Conservation (phyloP, 2,329 filamentous ascomycete genomes). For the Boeremia lycopersici region DNA sequence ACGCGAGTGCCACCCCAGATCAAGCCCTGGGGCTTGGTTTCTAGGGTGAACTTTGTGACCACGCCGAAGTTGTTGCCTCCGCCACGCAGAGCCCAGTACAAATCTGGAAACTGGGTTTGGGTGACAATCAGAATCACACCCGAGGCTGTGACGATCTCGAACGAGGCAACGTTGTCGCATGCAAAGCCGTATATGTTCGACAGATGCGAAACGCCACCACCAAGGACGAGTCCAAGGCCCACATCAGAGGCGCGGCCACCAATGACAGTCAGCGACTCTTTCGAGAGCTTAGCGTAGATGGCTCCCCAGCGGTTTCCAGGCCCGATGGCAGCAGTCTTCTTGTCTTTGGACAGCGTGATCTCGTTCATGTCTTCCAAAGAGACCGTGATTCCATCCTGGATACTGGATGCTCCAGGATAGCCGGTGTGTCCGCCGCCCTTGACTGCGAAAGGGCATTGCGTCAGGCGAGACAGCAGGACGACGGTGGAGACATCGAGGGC, state of each 20-base stretch:
- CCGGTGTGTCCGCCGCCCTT: constrained; percentile 42
- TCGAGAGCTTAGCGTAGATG: constrained; percentile 31
- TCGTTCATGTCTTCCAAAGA: constrained; percentile 45
- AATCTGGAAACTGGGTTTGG: constrained; percentile 9
- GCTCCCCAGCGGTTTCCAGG: constrained; percentile 44
- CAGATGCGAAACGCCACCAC: constrained; percentile 18
- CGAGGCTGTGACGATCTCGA: constrained; percentile 7
- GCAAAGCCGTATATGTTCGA: constrained; percentile 12
- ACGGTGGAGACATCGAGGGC: constrained; percentile 15
- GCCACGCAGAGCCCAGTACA: constrained; percentile 42
- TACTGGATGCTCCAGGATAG: constrained; percentile 48
- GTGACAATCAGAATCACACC: constrained; percentile 27
- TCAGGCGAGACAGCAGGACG: constrained; percentile 14
- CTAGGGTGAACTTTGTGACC: constrained; percentile 26
- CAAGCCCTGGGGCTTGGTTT: constrained; percentile 18
- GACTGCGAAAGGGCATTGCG: neutral
- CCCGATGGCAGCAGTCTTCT: constrained; percentile 32
- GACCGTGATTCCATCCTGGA: constrained; percentile 51
- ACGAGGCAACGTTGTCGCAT: neutral
- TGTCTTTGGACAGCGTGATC: constrained; percentile 24
- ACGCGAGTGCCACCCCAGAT: constrained; percentile 20
- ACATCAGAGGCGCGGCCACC: constrained; percentile 40
- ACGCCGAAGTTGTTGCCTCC: constrained; percentile 34
- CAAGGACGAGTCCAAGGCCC: constrained; percentile 41
- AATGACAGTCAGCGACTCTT: constrained; percentile 29